phyloP scores from a whole-genome alignment of 495 filamentous ascomycete species.

The Penicillium salamii region DNA sequence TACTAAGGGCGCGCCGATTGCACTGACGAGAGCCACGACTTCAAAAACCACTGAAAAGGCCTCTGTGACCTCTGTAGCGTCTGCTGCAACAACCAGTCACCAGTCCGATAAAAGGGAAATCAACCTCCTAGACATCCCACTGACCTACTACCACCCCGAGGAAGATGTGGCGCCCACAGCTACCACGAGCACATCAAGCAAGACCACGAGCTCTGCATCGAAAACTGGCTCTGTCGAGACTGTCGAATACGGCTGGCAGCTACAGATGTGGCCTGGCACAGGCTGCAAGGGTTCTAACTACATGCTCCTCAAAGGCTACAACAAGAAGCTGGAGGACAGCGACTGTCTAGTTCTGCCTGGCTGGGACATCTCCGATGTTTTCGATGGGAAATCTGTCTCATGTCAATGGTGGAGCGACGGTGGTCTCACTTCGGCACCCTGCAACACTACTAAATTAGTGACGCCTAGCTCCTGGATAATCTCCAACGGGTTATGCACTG shows the following conservation, averaged over 20 bases:
- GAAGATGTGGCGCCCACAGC: background rate
- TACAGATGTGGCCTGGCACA: constrained; percentile 1
- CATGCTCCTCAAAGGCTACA: constrained; percentile 5
- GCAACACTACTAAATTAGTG: background rate
- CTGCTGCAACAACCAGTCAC: background rate
- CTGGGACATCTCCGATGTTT: background rate
- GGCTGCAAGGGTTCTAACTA: constrained; percentile 11
- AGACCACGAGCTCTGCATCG: background rate
- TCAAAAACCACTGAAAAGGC: background rate
- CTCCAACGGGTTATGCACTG: constrained; percentile 3
- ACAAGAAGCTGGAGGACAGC: background rate
- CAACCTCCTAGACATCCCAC: background rate
- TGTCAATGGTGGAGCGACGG: constrained; percentile 8
- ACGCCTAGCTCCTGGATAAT: constrained; percentile 6
- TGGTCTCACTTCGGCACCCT: background rate
- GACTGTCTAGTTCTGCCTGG: constrained; percentile 1
- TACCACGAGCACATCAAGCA: background rate
- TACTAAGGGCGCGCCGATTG: background rate
- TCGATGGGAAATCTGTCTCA: background rate
- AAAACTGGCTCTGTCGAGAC: background rate
- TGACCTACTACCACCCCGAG: background rate
- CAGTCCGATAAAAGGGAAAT: background rate
- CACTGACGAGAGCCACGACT: background rate
- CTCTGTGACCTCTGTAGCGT: background rate
- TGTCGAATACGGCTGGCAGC: background rate